Conservation (phyloP, 495 filamentous ascomycete genomes). For the Sordaria brevicollis region DNA sequence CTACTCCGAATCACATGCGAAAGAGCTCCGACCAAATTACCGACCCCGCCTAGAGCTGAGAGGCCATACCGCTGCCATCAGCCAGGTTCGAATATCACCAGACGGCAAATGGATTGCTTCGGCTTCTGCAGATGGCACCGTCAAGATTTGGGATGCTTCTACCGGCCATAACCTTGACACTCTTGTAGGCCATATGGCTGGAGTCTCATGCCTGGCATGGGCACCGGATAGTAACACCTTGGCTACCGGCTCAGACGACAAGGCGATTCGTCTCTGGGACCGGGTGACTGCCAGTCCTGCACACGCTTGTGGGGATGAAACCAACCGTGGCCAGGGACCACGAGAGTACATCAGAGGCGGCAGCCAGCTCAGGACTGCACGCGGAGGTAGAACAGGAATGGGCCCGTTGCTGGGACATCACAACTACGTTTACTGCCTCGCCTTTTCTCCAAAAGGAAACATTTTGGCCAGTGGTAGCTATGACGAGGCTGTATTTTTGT, state of each 20-base stretch:
- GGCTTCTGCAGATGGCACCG: conserved; percentile 74
- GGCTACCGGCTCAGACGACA: conserved; percentile 91
- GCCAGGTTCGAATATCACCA: conserved; percentile 84
- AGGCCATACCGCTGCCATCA: conserved; percentile 69
- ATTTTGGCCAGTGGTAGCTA: conserved; percentile 91
- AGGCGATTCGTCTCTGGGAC: conserved; percentile 90
- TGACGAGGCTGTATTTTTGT: conserved; percentile 92
- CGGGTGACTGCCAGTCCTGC: conserved; percentile 56
- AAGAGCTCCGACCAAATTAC: conserved; percentile 25
- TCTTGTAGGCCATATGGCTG: conserved; percentile 87
- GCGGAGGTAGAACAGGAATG: conserved; percentile 22
- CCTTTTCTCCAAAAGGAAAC: conserved; percentile 93
- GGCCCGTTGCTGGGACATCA: conserved; percentile 74
- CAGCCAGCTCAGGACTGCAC: not conserved
- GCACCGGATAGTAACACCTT: conserved; percentile 74
- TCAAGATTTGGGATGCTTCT: conserved; percentile 79
- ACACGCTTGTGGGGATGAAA: conserved; percentile 30
- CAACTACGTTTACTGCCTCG: conserved; percentile 87
- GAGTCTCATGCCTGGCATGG: conserved; percentile 86
- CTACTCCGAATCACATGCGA: not conserved
- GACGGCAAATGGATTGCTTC: conserved; percentile 85
- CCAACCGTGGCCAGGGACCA: not conserved
- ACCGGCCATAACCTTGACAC: conserved; percentile 74
- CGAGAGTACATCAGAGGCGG: not conserved
- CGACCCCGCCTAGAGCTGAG: conserved; percentile 35